Evolutionary conservation across 78 protist species (phyloP).

Genomic region (Anaeramoeba flamelloides): DNA sequence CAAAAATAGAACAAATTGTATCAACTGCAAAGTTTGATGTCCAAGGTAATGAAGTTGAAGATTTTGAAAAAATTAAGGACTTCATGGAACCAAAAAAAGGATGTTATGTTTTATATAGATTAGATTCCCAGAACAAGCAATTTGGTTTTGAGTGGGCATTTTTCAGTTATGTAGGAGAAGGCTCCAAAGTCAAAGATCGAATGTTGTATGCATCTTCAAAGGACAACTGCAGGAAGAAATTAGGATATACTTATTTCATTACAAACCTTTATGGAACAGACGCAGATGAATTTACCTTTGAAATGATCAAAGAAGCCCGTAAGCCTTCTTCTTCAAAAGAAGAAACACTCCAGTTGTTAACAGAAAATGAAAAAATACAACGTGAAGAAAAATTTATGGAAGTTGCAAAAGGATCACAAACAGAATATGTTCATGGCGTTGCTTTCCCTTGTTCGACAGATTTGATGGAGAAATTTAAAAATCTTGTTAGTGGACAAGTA

Average conservation of each 20-base stretch:
- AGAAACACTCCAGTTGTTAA: not conserved
- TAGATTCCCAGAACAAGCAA: not conserved
- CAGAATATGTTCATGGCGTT: not conserved
- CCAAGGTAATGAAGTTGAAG: too few species aligned
- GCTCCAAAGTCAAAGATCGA: not conserved
- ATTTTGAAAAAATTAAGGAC: too few species aligned
- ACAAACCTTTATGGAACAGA: not conserved
- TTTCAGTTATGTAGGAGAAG: not conserved
- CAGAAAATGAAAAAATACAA: not conserved
- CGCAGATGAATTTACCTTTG: not conserved
- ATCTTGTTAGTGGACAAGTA: not conserved
- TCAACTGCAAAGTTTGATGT: too few species aligned
- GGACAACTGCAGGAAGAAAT: not conserved
- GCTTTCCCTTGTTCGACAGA: not conserved
- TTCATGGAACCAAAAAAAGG: too few species aligned
- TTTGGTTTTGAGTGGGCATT: not conserved
- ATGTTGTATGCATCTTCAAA: not conserved
- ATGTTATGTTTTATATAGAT: not conserved
- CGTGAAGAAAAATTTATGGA: not conserved
- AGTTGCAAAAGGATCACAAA: not conserved
- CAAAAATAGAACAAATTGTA: too few species aligned
- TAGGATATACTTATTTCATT: not conserved
- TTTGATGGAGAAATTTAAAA: not conserved
- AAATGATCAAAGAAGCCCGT: not conserved
- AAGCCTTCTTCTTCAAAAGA: too few species aligned